Conservation (phyloP, 306 rosid genomes). For the Benincasa hispida region DNA sequence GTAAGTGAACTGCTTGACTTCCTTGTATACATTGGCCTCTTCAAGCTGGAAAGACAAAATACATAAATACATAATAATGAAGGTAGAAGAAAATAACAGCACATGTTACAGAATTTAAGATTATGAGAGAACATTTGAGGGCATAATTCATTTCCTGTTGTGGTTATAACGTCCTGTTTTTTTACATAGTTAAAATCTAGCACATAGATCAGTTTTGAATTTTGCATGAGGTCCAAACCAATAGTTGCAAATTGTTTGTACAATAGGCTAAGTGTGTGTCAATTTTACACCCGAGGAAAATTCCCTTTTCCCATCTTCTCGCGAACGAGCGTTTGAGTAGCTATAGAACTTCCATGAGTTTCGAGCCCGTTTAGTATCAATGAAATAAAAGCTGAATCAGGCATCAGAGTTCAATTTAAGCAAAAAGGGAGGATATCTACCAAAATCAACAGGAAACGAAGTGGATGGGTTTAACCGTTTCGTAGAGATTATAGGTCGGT, state of each 20-base stretch:
- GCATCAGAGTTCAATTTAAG: not conserved
- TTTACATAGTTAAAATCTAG: not conserved
- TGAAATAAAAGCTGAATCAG: not conserved
- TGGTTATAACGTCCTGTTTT: not conserved
- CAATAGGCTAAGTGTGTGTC: not conserved
- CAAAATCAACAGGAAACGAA: not conserved
- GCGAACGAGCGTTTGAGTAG: not conserved
- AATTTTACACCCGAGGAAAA: not conserved
- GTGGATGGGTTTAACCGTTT: not conserved
- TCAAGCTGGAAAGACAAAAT: constrained; percentile 38
- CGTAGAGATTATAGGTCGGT: not conserved
- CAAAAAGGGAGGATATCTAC: not conserved
- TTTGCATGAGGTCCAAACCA: not conserved
- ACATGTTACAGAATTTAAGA: not conserved
- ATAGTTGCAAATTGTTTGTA: not conserved
- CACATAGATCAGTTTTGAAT: not conserved
- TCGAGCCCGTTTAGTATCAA: not conserved
- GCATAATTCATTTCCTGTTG: not conserved
- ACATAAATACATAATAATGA: not conserved
- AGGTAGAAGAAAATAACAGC: not conserved
- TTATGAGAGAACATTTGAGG: not conserved
- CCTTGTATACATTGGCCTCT: constrained; percentile 66
- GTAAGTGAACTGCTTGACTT: constrained; percentile 89
- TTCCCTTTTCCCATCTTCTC: not conserved
- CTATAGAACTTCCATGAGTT: not conserved